A percentile compares a stretch with the other conserved stretches of the same genome.
phyloP scores from a whole-genome alignment of 1,139 yeast species.

The Magnusiomyces tetraspermus region DNA sequence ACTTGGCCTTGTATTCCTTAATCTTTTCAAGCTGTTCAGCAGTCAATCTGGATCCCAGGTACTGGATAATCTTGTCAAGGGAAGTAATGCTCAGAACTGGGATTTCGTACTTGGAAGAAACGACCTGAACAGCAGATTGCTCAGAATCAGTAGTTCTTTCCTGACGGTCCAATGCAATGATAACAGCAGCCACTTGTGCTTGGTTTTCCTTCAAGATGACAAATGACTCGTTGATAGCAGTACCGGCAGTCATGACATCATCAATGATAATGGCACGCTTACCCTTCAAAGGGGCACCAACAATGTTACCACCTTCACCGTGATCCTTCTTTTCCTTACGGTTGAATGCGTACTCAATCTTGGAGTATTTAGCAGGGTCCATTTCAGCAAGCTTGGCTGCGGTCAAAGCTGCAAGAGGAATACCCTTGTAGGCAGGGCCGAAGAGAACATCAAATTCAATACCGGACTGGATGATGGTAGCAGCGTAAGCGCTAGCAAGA shows the following conservation, averaged over 20 bases:
- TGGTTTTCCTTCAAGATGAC: slow-evolving; percentile 60
- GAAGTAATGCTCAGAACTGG: slow-evolving; percentile 80
- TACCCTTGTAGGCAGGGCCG: slow-evolving; percentile 98
- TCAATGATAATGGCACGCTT: slow-evolving; percentile 78
- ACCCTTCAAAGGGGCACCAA: slow-evolving; percentile 66
- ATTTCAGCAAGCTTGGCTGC: slow-evolving; percentile 86
- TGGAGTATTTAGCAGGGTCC: slow-evolving; percentile 34
- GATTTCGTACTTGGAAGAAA: slow-evolving; percentile 58
- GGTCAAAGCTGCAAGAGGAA: slow-evolving; percentile 88
- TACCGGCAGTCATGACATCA: slow-evolving; percentile 97
- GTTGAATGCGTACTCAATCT: slow-evolving; percentile 36
- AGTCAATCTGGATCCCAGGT: slow-evolving; percentile 46
- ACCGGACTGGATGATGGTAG: slow-evolving; percentile 70
- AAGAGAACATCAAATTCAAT: slow-evolving; percentile 82
- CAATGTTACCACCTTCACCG: slow-evolving; percentile 96
- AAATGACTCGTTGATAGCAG: slow-evolving; percentile 93
- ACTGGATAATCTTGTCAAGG: slow-evolving; percentile 61
- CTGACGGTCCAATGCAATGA: slow-evolving; percentile 91
- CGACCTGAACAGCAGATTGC: slow-evolving; percentile 73
- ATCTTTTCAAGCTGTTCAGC: slow-evolving; percentile 28
- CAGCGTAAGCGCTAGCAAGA: slow-evolving; percentile 81
- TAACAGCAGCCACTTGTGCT: slow-evolving; percentile 73
- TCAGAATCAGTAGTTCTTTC: slow-evolving; percentile 67
- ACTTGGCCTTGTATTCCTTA: slow-evolving; percentile 29
- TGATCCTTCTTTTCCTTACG: slow-evolving; percentile 84